phyloP scores from a whole-genome alignment of 257 asterid genomes.

The Ajuga chamaepitys region DNA sequence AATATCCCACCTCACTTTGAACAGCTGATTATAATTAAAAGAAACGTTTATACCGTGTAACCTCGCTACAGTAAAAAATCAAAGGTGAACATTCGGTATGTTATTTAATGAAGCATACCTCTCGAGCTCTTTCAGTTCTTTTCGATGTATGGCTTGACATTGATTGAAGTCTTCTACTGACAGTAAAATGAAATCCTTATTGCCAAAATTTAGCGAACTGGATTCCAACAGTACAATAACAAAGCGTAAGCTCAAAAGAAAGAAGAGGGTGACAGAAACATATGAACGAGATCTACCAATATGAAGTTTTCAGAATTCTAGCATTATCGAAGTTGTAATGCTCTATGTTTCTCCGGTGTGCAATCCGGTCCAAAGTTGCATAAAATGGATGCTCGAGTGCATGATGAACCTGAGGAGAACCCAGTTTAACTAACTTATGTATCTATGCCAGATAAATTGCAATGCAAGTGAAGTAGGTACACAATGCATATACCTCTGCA shows the following conservation, averaged over 20 bases:
- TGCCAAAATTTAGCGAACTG: constrained; percentile 66
- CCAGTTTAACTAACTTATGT: background rate
- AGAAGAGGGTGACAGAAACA: background rate
- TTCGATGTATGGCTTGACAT: constrained; percentile 54
- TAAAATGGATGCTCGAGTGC: constrained; percentile 53
- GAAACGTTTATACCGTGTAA: background rate
- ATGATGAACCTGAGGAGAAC: constrained; percentile 51
- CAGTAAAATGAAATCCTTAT: constrained; percentile 52
- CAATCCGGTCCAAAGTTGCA: constrained; percentile 55
- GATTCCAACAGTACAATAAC: constrained; percentile 11
- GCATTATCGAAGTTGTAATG: constrained; percentile 39
- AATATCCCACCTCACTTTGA: too few relatives aligned
- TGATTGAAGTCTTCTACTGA: constrained; percentile 71
- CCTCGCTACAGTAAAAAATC: background rate
- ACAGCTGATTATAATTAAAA: background rate
- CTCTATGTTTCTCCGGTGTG: constrained; percentile 54
- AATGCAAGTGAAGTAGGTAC: constrained; percentile 2
- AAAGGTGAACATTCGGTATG: background rate
- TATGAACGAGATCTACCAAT: constrained; percentile 35
- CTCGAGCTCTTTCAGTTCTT: constrained; percentile 70
- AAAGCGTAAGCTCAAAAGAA: background rate
- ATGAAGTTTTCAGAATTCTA: constrained; percentile 68
- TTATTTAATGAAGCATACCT: constrained; percentile 31
- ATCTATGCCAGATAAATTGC: background rate
- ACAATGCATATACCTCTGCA: constrained; percentile 46